A percentile compares a stretch with the other conserved stretches of the same genome.
Evolutionary conservation across 1,139 yeast species (phyloP).

Genomic region (Spathaspora jeffriesii): DNA sequence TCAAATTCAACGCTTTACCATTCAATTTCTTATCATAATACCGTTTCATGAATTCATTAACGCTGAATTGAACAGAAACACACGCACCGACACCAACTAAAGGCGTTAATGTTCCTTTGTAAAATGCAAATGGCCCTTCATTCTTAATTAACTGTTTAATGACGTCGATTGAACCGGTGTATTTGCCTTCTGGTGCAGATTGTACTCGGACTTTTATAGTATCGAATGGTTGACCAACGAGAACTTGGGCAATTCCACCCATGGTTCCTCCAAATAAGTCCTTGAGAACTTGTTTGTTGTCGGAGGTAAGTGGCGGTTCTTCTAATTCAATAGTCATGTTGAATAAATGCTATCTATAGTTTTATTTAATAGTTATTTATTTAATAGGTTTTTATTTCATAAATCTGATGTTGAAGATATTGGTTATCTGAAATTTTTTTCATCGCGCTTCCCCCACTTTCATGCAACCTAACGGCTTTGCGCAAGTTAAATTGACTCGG

Average conservation of each 20-base stretch:
- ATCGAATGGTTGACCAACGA: slow-evolving; percentile 97
- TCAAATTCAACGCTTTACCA: slow-evolving; percentile 42
- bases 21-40: slow-evolving; percentile 45
- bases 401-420: too few species aligned
- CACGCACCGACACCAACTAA: slow-evolving; percentile 93
- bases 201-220: slow-evolving; percentile 91
- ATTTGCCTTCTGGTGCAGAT: slow-evolving; percentile 78
- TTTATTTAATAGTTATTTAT: too few species aligned
- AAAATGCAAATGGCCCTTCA: slow-evolving; percentile 82
- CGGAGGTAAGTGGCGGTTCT: slow-evolving; percentile 42
- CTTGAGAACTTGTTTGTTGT: slow-evolving; percentile 61
- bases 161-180: slow-evolving; percentile 75
- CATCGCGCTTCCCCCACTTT: neutral
- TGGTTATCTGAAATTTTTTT: neutral
- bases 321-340: slow-evolving; percentile 46
- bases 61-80: slow-evolving; percentile 79
- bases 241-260: slow-evolving; percentile 93
- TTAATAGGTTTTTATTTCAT: too few species aligned
- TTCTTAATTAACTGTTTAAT: slow-evolving; percentile 64
- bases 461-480: neutral
- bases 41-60: slow-evolving; percentile 92
- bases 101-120: slow-evolving; percentile 87
- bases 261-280: slow-evolving; percentile 89
- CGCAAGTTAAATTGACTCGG: neutral
- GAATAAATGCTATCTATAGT: neutral